These are phyloP conservation scores for Dothistroma septosporum DNA, from an alignment of 2,329 filamentous ascomycete genomes.

Conservation along the genomic window DNA sequence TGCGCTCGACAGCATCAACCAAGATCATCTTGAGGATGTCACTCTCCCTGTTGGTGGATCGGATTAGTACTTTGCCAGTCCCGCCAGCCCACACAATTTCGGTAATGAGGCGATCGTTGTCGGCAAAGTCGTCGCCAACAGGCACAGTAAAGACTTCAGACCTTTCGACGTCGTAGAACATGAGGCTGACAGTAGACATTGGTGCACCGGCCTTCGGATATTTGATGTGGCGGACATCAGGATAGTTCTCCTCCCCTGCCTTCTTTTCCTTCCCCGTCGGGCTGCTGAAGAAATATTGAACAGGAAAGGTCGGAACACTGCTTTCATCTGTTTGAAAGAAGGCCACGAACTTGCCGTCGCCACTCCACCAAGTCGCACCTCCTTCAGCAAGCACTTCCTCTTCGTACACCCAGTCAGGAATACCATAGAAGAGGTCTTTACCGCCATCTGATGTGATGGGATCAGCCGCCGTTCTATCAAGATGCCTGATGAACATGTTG, in stretches of 20 bases:
- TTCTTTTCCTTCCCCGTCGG: constrained; percentile 69
- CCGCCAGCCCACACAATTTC: constrained; percentile 84
- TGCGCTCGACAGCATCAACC: constrained; percentile 70
- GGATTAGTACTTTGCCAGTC: constrained; percentile 71
- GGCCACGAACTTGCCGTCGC: constrained; percentile 81
- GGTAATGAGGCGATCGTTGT: constrained; percentile 83
- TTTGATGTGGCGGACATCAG: constrained; percentile 87
- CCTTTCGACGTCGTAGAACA: constrained; percentile 80
- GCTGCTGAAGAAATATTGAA: constrained; percentile 87
- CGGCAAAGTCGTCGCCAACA: constrained; percentile 70
- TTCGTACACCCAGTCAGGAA: constrained; percentile 97
- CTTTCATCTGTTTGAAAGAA: constrained; percentile 95
- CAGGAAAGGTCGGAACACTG: constrained; percentile 80
- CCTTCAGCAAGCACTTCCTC: constrained; percentile 76
- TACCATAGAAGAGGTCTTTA: constrained; percentile 84
- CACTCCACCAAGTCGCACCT: constrained; percentile 91
- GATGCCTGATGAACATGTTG: constrained; percentile 76
- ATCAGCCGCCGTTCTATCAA: constrained; percentile 57
- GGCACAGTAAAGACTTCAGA: constrained; percentile 75
- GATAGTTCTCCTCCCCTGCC: constrained; percentile 78
- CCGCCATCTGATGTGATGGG: constrained; percentile 85
- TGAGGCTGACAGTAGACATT: constrained; percentile 82
- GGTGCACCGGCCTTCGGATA: constrained; percentile 94
- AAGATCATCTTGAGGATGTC: constrained; percentile 84
- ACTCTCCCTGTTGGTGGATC: constrained; percentile 91